Evolutionary conservation across 83 land plant genomes (phyloP).

Genomic region (Thuja plicata): DNA sequence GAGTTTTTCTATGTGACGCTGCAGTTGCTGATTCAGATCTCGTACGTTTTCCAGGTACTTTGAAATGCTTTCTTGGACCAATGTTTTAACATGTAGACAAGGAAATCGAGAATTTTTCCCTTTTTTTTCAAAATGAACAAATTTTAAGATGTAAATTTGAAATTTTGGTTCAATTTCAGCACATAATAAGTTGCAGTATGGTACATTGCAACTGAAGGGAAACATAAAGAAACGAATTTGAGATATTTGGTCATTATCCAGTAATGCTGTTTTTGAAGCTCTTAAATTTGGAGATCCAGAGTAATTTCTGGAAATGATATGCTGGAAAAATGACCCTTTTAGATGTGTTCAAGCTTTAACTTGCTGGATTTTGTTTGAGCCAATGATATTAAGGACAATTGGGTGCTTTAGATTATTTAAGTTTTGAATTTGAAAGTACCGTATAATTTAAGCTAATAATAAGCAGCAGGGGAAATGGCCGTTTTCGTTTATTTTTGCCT

Average conservation of each 20-base stretch:
- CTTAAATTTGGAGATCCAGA: not conserved
- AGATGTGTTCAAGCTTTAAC: not conserved
- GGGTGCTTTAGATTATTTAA: not conserved
- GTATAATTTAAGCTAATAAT: not conserved
- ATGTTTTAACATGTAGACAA: not conserved
- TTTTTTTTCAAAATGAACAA: not conserved
- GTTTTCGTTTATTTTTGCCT: not conserved
- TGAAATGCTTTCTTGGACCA: not conserved
- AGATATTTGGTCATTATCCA: not conserved
- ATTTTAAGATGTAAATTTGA: not conserved
- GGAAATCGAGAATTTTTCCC: not conserved
- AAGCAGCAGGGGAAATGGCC: not conserved
- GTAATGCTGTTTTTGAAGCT: not conserved
- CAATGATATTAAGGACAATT: not conserved
- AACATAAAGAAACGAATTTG: not conserved
- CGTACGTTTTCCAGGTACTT: not conserved
- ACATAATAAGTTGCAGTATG: not conserved
- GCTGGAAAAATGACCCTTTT: not conserved
- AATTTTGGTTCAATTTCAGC: not conserved
- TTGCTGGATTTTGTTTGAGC: not conserved
- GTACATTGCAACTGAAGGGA: not conserved
- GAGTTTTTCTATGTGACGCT: not conserved
- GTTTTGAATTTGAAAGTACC: not conserved
- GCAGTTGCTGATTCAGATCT: constrained; percentile 7
- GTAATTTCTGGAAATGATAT: not conserved